Evolutionary conservation across 2,329 filamentous ascomycete species (phyloP), one percentile per base, ranked within the genome.

Genomic region (Venturia oleaginea): DNA sequence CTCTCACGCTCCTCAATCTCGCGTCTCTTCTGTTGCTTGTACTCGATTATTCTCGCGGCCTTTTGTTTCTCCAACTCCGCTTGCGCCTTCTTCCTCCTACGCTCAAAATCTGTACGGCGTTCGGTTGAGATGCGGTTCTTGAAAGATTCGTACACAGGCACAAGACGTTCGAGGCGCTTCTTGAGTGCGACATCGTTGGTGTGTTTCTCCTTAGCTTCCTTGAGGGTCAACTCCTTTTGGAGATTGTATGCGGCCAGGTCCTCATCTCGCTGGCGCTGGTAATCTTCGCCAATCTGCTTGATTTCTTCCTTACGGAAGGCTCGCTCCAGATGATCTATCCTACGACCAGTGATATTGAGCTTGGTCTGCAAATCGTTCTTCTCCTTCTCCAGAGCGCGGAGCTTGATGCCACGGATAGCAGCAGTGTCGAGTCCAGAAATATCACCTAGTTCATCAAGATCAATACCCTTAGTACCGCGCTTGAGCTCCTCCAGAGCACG

Each of bases 401-500:
- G 85, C 83, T 97, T 97, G 80, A 99, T 89, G 70, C 90, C 89
- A 75, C 94, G 92, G 70, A 99, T 90, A 68, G 89, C 88, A 61
- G 73, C 72, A 38, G 77, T 78, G 70, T 81, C 79, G 13, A 82
- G 74, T 61, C 80, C 78, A 76, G 91, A 92, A 76, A 87, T 90
- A 77, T 97, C 92, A 65, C n/a, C n/a, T n/a, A 97, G 84, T 68
- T 90, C 90, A 67, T 94, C 88, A 64, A 97, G 82, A 71, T 97
- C 91, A 67, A 97, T 88, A 65, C 81, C 84, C 81, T 95, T 95
- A 69, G 89, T 85, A 66, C 88, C 89, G 70, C 91, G 88, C 82
- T 97, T 95, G 73, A 99, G 86, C 73, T 97, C 93, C 72, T 96
- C 92, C 68, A 97, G 85, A 78, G 97, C 94, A 75, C 93, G 90